phyloP scores from a whole-genome alignment of 805 yeast genomes.

The Kodamaea fukazawae region DNA sequence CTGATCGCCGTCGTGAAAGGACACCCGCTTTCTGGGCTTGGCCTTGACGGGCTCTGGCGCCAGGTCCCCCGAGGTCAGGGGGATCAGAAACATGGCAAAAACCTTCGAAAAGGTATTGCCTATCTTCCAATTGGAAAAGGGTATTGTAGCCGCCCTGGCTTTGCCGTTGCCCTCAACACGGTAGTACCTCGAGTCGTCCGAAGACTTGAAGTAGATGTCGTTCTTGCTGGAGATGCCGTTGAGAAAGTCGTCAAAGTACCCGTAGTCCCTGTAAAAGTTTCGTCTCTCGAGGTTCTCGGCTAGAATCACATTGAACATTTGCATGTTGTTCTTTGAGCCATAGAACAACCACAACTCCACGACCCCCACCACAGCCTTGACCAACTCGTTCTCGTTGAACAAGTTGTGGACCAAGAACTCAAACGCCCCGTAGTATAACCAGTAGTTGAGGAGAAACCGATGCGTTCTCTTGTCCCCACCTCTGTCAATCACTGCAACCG shows the following conservation, averaged over 20 bases:
- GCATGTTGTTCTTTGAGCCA: slow-evolving; percentile 11
- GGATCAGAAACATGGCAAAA: too few relatives aligned
- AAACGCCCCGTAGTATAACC: slow-evolving; percentile 12
- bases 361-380: not conserved
- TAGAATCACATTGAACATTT: slow-evolving; percentile 8
- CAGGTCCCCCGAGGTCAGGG: too few relatives aligned
- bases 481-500: slow-evolving; percentile 11
- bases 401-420: too few relatives aligned
- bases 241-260: not conserved
- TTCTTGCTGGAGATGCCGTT: not conserved
- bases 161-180: not conserved
- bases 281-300: slow-evolving; percentile 1
- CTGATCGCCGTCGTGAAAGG: too few relatives aligned
- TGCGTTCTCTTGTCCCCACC: slow-evolving; percentile 8
- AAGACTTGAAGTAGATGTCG: not conserved
- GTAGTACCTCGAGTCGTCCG: not conserved
- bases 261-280: not conserved
- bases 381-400: not conserved
- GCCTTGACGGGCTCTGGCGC: too few relatives aligned
- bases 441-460: slow-evolving; percentile 15
- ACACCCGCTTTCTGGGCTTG: too few relatives aligned
- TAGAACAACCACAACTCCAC: slow-evolving; percentile 14
- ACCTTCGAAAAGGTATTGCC: not conserved
- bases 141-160: not conserved
- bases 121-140: not conserved